Percentiles rank a stretch among this genome's conserved stretches.
These are phyloP conservation scores for Syncephalastrum sp. DNA, from an alignment of 371 early-diverging fungal species.

Conservation along the genomic window DNA sequence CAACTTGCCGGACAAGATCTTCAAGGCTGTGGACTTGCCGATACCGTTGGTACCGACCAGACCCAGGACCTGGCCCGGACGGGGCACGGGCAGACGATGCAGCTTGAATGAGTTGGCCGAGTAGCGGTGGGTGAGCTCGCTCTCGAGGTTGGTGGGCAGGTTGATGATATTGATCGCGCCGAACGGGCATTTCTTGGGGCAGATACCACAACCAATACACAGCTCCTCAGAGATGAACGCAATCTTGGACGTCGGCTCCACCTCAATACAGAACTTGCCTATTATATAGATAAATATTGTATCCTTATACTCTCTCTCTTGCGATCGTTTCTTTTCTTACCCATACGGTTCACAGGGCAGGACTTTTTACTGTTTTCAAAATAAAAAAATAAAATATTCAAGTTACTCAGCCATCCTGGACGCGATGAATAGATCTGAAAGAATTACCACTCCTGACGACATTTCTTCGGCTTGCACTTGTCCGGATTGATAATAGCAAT, in stretches of 20 bases:
- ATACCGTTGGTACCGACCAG: constrained; percentile 99
- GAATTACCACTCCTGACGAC: constrained; percentile 96
- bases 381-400: constrained; percentile 5
- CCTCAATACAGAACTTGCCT: constrained; percentile 98
- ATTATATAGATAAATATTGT: constrained; percentile 8
- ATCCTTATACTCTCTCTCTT: constrained; percentile 15
- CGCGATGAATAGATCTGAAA: not conserved
- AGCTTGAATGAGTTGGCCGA: constrained; percentile 99
- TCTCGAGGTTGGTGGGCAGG: constrained; percentile 96
- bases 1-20: constrained; percentile 95
- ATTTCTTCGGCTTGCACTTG: constrained; percentile 99
- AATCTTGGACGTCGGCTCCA: constrained; percentile 80
- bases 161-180: constrained; percentile 99
- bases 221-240: constrained; percentile 95
- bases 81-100: constrained; percentile 97
- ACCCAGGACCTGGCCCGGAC: constrained; percentile 98
- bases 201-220: constrained; percentile 99
- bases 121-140: constrained; percentile 98
- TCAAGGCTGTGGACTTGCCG: constrained; percentile 97
- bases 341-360: constrained; percentile 87
- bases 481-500: constrained; percentile 97
- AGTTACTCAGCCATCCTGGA: not conserved
- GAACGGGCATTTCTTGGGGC: constrained; percentile 99
- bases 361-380: constrained; percentile 67
- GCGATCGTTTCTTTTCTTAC: constrained; percentile 31